Evolutionary conservation across 148 eudicot genomes (phyloP).

Genomic region (Salicornia ramosissima): DNA sequence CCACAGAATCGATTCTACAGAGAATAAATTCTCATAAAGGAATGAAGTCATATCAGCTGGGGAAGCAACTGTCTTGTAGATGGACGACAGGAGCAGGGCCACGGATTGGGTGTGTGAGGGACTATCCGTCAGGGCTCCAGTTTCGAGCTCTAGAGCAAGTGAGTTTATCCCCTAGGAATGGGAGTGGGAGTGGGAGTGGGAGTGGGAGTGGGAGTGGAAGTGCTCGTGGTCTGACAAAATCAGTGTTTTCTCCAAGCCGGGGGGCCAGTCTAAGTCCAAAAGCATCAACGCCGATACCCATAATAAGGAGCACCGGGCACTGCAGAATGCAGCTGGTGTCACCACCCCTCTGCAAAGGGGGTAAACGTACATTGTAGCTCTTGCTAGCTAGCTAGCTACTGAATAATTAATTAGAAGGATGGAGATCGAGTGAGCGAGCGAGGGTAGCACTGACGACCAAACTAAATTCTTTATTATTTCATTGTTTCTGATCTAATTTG

Average conservation of each 20-base stretch:
- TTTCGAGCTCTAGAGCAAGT: slow-evolving; percentile 65
- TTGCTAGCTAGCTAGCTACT: slow-evolving; percentile 21
- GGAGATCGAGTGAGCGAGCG: too few relatives aligned
- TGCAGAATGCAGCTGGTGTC: slow-evolving; percentile 29
- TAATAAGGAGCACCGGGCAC: slow-evolving; percentile 28
- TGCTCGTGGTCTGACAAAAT: slow-evolving; percentile 28
- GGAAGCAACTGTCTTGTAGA: slow-evolving; percentile 75
- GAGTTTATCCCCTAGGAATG: slow-evolving; percentile 74
- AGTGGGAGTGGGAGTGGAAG: too few relatives aligned
- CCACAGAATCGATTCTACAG: slow-evolving; percentile 39
- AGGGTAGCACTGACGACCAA: slow-evolving; percentile 25
- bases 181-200: too few relatives aligned
- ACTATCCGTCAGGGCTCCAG: slow-evolving; percentile 76
- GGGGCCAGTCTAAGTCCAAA: slow-evolving; percentile 18
- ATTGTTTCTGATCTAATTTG: slow-evolving; percentile 47
- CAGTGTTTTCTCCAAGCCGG: slow-evolving; percentile 27
- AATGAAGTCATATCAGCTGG: slow-evolving; percentile 72
- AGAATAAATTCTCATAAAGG: slow-evolving; percentile 77
- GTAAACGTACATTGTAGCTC: slow-evolving; percentile 13
- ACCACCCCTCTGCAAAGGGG: slow-evolving; percentile 34
- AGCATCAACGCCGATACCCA: slow-evolving; percentile 31
- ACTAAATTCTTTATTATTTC: slow-evolving; percentile 30
- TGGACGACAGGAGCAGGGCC: slow-evolving; percentile 98
- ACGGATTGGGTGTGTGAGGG: slow-evolving; percentile 83
- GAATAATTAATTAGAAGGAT: too few relatives aligned